Base-by-base conservation (phyloP, 108 stramenopile genomes). In the Pseudonitzschia delicatissima region DNA sequence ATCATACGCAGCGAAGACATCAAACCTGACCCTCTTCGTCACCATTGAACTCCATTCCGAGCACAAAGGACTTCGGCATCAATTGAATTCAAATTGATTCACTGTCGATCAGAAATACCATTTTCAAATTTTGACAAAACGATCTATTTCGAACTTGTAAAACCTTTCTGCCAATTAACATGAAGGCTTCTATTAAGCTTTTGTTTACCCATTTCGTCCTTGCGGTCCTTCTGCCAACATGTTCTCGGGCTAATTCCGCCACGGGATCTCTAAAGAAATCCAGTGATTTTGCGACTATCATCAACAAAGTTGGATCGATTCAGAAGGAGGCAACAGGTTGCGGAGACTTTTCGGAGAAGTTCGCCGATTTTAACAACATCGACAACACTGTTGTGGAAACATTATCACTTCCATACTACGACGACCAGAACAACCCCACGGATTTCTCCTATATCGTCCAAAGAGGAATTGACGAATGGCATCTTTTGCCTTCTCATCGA, bases 401-500 rank as follows among this genome's bases (percentile, higher is more conserved):
- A n/a, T n/a, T n/a, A n/a, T n/a, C n/a, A n/a, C n/a, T n/a, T n/a
- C 63, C 63, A 47, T 68, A 69, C 11, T 36, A 69, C 17, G 83
- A 84, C 45, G 31, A 80, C 51, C 84, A n/a, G n/a, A n/a, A 87
- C 68, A 78, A 78, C 34, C 65, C 77, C 47, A 13, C 13, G n/a
- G 42, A 44, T n/a, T 44, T 7, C 3, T 44, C 2, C 6, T 2
- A 8, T 50, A 62, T 26, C 71, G 79, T 57, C 76, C 84, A 49
- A 58, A 84, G 67, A 77, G 81, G 34, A 79, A 83, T 51, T 86
- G 88, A 85, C 81, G 84, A n/a, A n/a, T n/a, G n/a, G n/a, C n/a
- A n/a, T n/a, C n/a, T n/a, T n/a, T n/a, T n/a, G n/a, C n/a, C n/a
- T n/a, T n/a, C n/a, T n/a, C n/a, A n/a, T n/a, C n/a, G n/a, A n/a